Evolutionary conservation across 768 basidiomycete genomes (phyloP).

Genomic region (Kwoniella heveanensis): DNA sequence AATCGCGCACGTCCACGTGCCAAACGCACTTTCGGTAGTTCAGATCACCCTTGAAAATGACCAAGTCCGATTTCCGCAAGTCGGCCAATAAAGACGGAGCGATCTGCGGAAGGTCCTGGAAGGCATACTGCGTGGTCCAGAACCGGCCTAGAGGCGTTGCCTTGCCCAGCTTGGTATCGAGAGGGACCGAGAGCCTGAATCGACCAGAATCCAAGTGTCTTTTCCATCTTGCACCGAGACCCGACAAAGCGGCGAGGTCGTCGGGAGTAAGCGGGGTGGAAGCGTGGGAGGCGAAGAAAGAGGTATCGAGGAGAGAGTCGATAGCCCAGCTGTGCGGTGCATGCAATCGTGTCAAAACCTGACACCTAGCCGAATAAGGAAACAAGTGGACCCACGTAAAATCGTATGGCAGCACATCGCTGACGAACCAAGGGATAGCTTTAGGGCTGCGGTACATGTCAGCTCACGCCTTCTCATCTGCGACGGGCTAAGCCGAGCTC

Average conservation of each 20-base stretch:
- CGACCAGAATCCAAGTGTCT: slow-evolving; percentile 68
- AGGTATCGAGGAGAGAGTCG: slow-evolving; percentile 58
- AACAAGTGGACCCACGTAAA: slow-evolving; percentile 61
- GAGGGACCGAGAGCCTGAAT: slow-evolving; percentile 73
- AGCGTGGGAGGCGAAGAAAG: slow-evolving; percentile 63
- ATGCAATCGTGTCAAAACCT: no score
- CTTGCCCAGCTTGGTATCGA: slow-evolving; percentile 64
- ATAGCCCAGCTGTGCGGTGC: slow-evolving; percentile 63
- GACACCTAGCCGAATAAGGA: no score
- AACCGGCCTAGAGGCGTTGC: slow-evolving; percentile 56
- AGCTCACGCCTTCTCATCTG: no score
- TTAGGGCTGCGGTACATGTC: slow-evolving; percentile 68
- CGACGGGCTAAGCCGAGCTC: no score
- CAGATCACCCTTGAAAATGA: slow-evolving; percentile 59
- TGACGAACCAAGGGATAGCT: slow-evolving; percentile 92
- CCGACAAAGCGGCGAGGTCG: slow-evolving; percentile 57
- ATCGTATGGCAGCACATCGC: slow-evolving; percentile 86
- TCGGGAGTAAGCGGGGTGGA: slow-evolving; percentile 47
- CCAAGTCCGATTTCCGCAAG: slow-evolving; percentile 45
- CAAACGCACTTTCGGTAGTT: slow-evolving; percentile 84
- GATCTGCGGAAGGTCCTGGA: slow-evolving; percentile 49
- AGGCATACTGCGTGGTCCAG: slow-evolving; percentile 55
- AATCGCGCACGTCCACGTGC: no score
- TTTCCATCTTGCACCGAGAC: slow-evolving; percentile 73
- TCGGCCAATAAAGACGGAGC: slow-evolving; percentile 61